Percentiles rank a stretch among this genome's conserved stretches.
These are phyloP conservation scores for Setomelanomma holmii DNA, from an alignment of 2,329 filamentous ascomycete species.

Conservation along the genomic window DNA sequence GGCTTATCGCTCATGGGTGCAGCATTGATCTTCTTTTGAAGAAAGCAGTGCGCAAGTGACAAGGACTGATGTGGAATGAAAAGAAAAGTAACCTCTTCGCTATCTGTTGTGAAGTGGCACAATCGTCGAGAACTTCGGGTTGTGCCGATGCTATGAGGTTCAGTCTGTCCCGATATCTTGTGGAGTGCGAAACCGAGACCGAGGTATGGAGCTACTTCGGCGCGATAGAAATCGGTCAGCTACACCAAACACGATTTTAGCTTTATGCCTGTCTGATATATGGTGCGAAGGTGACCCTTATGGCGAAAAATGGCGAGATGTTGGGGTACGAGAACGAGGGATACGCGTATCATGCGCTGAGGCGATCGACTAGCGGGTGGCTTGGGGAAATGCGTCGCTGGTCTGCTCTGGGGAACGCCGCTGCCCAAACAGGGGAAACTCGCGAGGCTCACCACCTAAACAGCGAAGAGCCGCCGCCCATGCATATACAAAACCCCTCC, in stretches of 20 bases:
- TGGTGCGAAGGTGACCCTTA: too few species aligned
- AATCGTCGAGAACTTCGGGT: not conserved
- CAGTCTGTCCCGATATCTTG: too few species aligned
- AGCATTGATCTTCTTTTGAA: constrained; percentile 33
- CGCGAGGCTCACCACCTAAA: not conserved
- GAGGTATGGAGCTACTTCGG: too few species aligned
- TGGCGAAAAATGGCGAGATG: too few species aligned
- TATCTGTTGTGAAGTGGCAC: not conserved
- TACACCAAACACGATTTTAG: too few species aligned
- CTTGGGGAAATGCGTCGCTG: not conserved
- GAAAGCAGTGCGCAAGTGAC: not conserved
- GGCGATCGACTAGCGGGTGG: not conserved
- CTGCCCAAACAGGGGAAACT: not conserved
- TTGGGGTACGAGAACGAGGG: not conserved
- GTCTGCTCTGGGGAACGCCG: not conserved
- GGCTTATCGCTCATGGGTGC: constrained; percentile 30
- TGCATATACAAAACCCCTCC: constrained; percentile 5
- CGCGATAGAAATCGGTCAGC: too few species aligned
- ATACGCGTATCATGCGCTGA: not conserved
- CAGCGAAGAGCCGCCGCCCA: not conserved
- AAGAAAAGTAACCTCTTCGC: not conserved
- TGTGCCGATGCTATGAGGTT: too few species aligned
- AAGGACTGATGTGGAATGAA: too few species aligned
- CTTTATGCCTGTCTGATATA: too few species aligned
- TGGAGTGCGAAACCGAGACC: not conserved